A percentile compares a stretch with the other conserved stretches of the same genome.
These are phyloP conservation scores for Yamagishiella unicocca DNA, from an alignment of 139 green algal genomes.

Conservation along the genomic window DNA sequence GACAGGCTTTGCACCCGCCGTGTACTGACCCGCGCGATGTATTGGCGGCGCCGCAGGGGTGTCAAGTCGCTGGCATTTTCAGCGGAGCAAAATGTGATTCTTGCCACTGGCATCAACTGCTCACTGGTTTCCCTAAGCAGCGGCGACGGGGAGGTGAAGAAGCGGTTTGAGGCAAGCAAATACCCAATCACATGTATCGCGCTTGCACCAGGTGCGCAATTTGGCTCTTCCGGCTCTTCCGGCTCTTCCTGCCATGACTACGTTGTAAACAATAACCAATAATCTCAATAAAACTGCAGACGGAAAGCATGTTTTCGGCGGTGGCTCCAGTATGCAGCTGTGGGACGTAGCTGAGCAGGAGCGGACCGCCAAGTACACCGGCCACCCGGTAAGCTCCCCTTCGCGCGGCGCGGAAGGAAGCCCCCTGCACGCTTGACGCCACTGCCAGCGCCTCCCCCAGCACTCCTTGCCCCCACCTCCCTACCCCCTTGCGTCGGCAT, in stretches of 20 bases:
- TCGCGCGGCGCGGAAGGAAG: too few relatives aligned
- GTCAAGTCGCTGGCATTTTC: constrained; percentile 53
- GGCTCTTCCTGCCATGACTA: too few relatives aligned
- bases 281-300: constrained; percentile 54
- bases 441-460: too few relatives aligned
- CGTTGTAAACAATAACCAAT: too few relatives aligned
- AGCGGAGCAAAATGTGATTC: constrained; percentile 21
- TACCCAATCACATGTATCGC: constrained; percentile 62
- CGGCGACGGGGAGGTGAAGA: constrained; percentile 37
- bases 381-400: constrained; percentile 68
- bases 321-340: constrained; percentile 66
- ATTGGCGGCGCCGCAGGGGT: constrained; percentile 50
- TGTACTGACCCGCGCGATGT: too few relatives aligned
- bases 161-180: constrained; percentile 68
- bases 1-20: background rate
- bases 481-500: too few relatives aligned
- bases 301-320: constrained; percentile 59
- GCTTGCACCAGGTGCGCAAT: constrained; percentile 56
- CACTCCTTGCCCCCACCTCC: too few relatives aligned
- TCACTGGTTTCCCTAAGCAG: constrained; percentile 40
- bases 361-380: constrained; percentile 70
- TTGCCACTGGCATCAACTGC: constrained; percentile 44
- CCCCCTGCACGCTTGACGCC: too few relatives aligned
- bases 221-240: background rate
- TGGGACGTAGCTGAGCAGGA: constrained; percentile 66